phyloP scores from a whole-genome alignment of 345 rosid genomes.

The Brassica juncea region DNA sequence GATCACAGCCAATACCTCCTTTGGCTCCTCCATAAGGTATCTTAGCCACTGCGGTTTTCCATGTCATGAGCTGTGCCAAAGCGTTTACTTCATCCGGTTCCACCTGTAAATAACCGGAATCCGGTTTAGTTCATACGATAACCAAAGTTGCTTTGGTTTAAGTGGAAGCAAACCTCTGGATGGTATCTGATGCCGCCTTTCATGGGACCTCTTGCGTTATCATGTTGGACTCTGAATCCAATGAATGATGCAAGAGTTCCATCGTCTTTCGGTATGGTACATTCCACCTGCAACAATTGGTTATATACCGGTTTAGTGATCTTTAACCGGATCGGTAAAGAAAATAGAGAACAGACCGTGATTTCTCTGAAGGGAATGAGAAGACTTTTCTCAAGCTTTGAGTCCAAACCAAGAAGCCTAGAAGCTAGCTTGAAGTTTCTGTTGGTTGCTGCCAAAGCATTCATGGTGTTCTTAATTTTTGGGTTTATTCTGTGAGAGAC shows the following conservation, averaged over 20 bases:
- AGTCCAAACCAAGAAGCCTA: constrained; percentile 86
- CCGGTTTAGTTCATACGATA: background rate
- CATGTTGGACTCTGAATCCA: constrained; percentile 94
- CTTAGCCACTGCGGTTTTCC: constrained; percentile 98
- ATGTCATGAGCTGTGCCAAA: constrained; percentile 93
- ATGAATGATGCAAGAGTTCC: constrained; percentile 87
- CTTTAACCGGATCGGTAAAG: constrained; percentile 10
- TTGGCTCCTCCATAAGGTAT: constrained; percentile 97
- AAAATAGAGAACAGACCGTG: constrained; percentile 54
- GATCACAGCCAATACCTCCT: constrained; percentile 94
- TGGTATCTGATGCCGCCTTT: constrained; percentile 99
- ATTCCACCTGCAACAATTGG: constrained; percentile 68
- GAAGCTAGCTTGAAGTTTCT: constrained; percentile 89
- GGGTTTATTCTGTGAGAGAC: constrained; percentile 10
- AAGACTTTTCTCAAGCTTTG: constrained; percentile 81
- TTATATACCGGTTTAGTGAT: constrained; percentile 5
- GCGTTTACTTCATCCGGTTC: constrained; percentile 99
- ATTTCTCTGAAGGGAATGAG: constrained; percentile 92
- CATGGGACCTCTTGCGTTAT: constrained; percentile 99
- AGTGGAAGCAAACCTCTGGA: constrained; percentile 62
- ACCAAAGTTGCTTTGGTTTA: background rate
- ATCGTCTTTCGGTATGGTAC: constrained; percentile 90
- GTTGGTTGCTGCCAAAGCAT: constrained; percentile 89
- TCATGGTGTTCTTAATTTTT: constrained; percentile 50
- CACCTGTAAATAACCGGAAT: constrained; percentile 47